phyloP scores from a whole-genome alignment of 2,329 filamentous ascomycete genomes.

The Phyllachora maydis region DNA sequence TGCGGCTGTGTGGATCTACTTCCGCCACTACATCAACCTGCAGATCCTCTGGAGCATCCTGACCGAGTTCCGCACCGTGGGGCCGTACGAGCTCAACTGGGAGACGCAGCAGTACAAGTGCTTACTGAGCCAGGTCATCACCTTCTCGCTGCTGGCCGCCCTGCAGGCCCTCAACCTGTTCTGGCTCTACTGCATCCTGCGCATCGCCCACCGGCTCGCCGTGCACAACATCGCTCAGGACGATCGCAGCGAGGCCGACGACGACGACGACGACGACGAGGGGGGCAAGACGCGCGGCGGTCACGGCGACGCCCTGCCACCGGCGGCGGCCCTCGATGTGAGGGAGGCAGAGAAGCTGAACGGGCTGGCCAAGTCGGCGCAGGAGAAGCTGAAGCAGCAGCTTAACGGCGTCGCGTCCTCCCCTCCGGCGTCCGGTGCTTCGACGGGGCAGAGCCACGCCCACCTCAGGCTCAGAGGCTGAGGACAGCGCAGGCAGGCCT shows the following conservation, averaged over 20 bases:
- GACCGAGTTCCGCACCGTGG: conserved; percentile 54
- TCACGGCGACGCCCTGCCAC: too few relatives aligned
- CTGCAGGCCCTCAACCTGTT: conserved; percentile 63
- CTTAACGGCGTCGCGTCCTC: too few relatives aligned
- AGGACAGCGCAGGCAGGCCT: too few relatives aligned
- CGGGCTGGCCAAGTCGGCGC: too few relatives aligned
- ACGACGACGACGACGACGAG: conserved; percentile 23
- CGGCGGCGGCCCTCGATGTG: too few relatives aligned
- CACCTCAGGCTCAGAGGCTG: too few relatives aligned
- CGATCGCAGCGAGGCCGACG: conserved; percentile 49
- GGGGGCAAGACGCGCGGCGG: too few relatives aligned
- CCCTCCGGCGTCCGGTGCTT: too few relatives aligned
- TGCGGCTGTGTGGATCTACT: conserved; percentile 69
- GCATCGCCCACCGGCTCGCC: conserved; percentile 54
- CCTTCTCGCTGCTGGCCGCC: conserved; percentile 37
- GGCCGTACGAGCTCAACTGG: conserved; percentile 61
- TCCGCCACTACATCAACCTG: conserved; percentile 71
- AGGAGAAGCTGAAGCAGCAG: too few relatives aligned
- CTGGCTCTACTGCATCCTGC: conserved; percentile 60
- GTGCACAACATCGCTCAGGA: conserved; percentile 41
- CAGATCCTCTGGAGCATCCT: conserved; percentile 56
- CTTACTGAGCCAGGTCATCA: conserved; percentile 46
- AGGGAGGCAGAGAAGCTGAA: too few relatives aligned
- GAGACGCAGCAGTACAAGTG: conserved; percentile 60
- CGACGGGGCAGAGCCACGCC: too few relatives aligned